Evolutionary conservation across 1,284 basidiomycete genomes (phyloP).

Genomic region (Porphyrellus sp.): DNA sequence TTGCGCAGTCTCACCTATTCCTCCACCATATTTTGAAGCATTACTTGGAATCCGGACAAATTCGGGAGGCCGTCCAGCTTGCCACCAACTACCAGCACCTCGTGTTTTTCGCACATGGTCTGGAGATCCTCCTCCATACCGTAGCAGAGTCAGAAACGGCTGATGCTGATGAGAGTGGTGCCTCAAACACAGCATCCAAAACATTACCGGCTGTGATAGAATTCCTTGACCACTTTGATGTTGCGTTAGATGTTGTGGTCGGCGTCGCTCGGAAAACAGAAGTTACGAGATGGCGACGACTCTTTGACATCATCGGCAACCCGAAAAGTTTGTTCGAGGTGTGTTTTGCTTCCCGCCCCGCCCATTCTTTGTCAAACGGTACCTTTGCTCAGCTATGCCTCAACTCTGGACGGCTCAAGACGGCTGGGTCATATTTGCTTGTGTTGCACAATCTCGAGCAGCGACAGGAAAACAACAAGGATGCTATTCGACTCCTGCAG

Average conservation of each 20-base stretch:
- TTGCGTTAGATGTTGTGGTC: constrained; percentile 89
- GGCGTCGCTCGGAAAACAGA: constrained; percentile 97
- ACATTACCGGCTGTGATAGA: constrained; percentile 72
- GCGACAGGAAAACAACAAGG: constrained; percentile 73
- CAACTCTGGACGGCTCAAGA: constrained; percentile 70
- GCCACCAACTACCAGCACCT: constrained; percentile 86
- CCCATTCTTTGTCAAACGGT: constrained; percentile 1
- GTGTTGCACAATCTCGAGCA: constrained; percentile 93
- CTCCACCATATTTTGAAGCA: constrained; percentile 88
- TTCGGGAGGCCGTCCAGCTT: constrained; percentile 80
- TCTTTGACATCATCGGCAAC: constrained; percentile 89
- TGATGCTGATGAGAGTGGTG: constrained; percentile 32
- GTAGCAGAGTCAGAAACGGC: constrained; percentile 87
- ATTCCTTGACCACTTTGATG: constrained; percentile 94
- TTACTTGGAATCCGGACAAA: constrained; percentile 71
- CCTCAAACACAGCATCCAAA: constrained; percentile 25
- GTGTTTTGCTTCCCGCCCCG: constrained; percentile 15
- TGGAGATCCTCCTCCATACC: constrained; percentile 92
- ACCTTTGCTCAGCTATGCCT: constrained; percentile 65
- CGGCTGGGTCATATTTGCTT: constrained; percentile 90
- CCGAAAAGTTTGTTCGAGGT: constrained; percentile 92
- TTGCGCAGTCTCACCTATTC: constrained; percentile 83
- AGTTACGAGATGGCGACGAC: constrained; percentile 82
- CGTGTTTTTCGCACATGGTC: constrained; percentile 90
- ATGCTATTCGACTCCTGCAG: constrained; percentile 75